Conservation (phyloP, 176 grass and related monocot species). For the Alopecurus myosuroides region DNA sequence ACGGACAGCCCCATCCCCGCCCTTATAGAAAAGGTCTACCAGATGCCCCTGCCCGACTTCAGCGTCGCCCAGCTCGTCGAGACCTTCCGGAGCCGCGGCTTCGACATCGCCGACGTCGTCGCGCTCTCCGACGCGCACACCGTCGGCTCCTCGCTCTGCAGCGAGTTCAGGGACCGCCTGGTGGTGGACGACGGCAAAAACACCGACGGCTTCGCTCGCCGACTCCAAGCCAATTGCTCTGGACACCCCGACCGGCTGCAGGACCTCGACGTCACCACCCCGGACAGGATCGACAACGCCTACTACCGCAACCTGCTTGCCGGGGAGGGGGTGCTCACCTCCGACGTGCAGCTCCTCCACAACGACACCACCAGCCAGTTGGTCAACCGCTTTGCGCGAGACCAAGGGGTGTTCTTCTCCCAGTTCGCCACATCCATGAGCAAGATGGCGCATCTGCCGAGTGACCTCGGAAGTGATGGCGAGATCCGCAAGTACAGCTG, state of each 20-base stretch:
- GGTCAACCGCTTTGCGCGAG: not conserved
- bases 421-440: not conserved
- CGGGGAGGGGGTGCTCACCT: not conserved
- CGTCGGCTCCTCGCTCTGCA: too few species aligned
- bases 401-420: not conserved
- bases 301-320: not conserved
- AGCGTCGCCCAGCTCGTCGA: not conserved
- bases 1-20: too few species aligned
- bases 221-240: too few species aligned
- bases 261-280: too few species aligned
- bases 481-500: not conserved
- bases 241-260: not conserved
- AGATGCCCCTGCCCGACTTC: not conserved
- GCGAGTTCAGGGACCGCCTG: too few species aligned
- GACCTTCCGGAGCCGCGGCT: not conserved
- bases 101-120: conserved; percentile 26
- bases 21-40: too few species aligned
- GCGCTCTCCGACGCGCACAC: conserved; percentile 80
- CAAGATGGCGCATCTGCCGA: not conserved
- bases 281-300: too few species aligned
- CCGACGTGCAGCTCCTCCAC: not conserved
- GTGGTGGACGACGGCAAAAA: too few species aligned
- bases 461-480: not conserved
- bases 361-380: not conserved
- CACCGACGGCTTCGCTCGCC: too few species aligned